Percentiles rank a stretch among this genome's conserved stretches.
Evolutionary conservation across 192 early-diverging fungal genomes (phyloP).

Genomic region (Podila horticola): DNA sequence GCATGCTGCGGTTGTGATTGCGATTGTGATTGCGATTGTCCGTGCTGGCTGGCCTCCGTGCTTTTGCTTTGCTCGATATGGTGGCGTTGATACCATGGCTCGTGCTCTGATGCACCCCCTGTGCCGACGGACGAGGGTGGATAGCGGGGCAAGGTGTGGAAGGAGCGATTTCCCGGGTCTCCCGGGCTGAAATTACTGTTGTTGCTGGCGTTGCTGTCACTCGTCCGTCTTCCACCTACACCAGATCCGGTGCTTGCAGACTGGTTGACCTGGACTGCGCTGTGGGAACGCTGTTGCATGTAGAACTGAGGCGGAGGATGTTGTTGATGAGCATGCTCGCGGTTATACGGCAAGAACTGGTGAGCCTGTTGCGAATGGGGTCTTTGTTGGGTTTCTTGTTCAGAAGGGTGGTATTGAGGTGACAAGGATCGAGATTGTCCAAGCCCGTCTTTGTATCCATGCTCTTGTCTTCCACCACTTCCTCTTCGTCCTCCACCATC

Average conservation of each 20-base stretch:
- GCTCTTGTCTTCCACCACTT: background rate
- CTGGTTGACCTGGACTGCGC: background rate
- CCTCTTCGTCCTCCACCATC: background rate
- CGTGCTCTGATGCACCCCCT: no score
- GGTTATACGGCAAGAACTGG: background rate
- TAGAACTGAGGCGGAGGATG: constrained; percentile 5
- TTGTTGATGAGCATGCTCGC: background rate
- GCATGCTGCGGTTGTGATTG: background rate
- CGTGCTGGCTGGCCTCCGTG: background rate
- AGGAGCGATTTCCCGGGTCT: no score
- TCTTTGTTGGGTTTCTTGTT: background rate
- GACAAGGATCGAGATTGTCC: background rate
- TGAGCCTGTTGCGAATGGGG: background rate
- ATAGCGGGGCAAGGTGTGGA: no score
- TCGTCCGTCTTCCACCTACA: no score
- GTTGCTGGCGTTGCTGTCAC: no score
- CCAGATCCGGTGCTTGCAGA: no score
- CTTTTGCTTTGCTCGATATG: background rate
- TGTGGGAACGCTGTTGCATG: background rate
- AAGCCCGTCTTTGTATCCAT: background rate
- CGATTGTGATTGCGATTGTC: background rate
- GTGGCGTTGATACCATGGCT: background rate
- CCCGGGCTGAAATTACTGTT: no score
- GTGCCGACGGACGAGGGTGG: no score
- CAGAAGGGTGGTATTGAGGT: background rate